Percentiles rank a stretch among this genome's conserved stretches.
phyloP scores from a whole-genome alignment of 768 basidiomycete genomes.

The Boletales sp. region DNA sequence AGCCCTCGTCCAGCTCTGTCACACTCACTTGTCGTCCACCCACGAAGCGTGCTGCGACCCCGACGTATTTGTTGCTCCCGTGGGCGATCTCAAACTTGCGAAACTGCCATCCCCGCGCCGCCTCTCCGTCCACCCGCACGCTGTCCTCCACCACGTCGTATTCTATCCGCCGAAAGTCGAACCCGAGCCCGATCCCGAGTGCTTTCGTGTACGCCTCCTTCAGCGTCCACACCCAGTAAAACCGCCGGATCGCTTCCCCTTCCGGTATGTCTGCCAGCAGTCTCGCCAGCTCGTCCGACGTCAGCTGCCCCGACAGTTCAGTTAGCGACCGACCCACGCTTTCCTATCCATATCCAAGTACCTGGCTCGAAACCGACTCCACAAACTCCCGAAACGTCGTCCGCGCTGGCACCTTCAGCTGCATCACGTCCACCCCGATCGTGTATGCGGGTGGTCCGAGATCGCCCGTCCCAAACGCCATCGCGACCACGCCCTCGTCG shows the following conservation, averaged over 20 bases:
- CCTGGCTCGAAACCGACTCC: constrained; percentile 63
- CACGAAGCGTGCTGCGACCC: constrained; percentile 59
- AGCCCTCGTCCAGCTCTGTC: constrained; percentile 33
- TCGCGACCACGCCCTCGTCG: constrained; percentile 68
- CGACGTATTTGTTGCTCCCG: constrained; percentile 55
- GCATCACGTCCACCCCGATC: constrained; percentile 83
- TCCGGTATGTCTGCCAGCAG: constrained; percentile 39
- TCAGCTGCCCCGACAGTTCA: constrained; percentile 32
- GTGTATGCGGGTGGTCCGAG: constrained; percentile 54
- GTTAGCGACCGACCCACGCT: constrained; percentile 7
- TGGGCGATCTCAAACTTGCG: constrained; percentile 53
- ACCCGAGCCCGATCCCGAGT: constrained; percentile 77
- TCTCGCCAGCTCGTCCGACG: constrained; percentile 32
- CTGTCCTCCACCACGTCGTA: constrained; percentile 52
- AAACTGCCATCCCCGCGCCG: constrained; percentile 65
- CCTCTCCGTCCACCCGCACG: constrained; percentile 57
- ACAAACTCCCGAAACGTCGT: constrained; percentile 60
- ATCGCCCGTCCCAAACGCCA: constrained; percentile 49
- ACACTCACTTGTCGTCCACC: constrained; percentile 39
- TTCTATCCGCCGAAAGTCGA: constrained; percentile 75
- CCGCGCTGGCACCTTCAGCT: constrained; percentile 57
- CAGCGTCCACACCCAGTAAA: constrained; percentile 86
- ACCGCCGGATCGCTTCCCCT: constrained; percentile 51
- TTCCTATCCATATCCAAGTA: constrained; percentile 19
- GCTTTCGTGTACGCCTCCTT: constrained; percentile 94